Conservation (phyloP, 257 asterid species). For the Solanum lycopersicoides region DNA sequence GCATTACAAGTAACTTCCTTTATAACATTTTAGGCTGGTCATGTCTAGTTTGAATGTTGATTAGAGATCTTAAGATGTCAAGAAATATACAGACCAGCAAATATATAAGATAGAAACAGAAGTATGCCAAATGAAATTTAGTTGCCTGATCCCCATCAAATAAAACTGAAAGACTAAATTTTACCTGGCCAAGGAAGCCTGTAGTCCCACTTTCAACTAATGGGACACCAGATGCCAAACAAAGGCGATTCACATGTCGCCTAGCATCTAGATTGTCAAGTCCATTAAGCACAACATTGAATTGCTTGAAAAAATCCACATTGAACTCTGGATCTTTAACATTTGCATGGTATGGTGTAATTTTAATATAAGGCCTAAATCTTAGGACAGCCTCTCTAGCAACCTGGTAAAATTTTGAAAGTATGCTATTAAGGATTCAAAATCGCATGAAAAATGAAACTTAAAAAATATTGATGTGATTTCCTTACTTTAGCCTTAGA, state of each 20-base stretch:
- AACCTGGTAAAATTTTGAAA: constrained; percentile 46
- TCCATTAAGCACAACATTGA: constrained; percentile 87
- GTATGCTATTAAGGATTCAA: constrained; percentile 7
- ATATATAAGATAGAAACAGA: neutral
- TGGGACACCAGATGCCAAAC: constrained; percentile 93
- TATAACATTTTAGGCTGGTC: neutral
- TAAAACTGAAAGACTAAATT: neutral
- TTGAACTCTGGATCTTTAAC: constrained; percentile 81
- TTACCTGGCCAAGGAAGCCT: constrained; percentile 98
- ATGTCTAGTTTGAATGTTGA: neutral
- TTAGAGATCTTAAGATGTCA: neutral
- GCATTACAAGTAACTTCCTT: neutral
- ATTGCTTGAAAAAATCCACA: constrained; percentile 88
- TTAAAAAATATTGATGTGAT: neutral
- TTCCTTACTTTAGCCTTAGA: constrained; percentile 90
- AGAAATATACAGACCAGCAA: neutral
- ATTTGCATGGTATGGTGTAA: constrained; percentile 88
- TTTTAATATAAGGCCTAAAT: constrained; percentile 81
- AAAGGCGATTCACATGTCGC: constrained; percentile 96
- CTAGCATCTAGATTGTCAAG: constrained; percentile 98
- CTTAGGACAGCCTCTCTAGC: constrained; percentile 94
- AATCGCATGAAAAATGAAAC: neutral
- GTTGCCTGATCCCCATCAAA: neutral
- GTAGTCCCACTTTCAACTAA: constrained; percentile 98
- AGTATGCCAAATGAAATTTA: neutral